Conservation (phyloP, 257 asterid genomes). For the Solanum lycopersicoides region DNA sequence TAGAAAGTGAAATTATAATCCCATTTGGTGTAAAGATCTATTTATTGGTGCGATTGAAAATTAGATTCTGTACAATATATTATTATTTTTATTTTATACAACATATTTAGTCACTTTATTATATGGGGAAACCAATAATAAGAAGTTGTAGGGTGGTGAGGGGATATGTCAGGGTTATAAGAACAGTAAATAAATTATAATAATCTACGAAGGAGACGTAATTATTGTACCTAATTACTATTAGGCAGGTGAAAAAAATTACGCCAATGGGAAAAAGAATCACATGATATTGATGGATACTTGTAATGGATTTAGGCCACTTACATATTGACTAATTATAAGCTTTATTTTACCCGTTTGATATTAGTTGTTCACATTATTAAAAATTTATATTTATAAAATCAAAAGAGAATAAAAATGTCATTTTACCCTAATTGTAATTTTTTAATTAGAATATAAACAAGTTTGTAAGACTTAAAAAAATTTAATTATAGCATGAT, state of each 20-base stretch:
- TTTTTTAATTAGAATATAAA: no score
- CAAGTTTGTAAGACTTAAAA: no score
- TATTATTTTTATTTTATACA: background rate
- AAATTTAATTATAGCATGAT: no score
- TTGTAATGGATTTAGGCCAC: background rate
- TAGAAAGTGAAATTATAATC: background rate
- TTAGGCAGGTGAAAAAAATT: background rate
- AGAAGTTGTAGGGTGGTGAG: background rate
- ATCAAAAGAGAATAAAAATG: no score
- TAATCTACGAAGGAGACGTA: background rate
- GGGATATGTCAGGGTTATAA: background rate
- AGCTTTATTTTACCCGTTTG: fast-evolving
- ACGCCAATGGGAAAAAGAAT: background rate
- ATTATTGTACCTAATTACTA: background rate
- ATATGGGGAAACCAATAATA: background rate
- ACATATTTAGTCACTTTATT: background rate
- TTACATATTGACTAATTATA: background rate
- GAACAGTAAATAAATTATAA: background rate
- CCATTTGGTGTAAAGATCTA: background rate
- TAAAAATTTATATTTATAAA: no score
- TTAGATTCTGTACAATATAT: background rate
- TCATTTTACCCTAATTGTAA: no score
- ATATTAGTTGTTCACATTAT: fast-evolving
- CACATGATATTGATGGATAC: background rate
- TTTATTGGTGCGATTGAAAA: background rate